Evolutionary conservation across 371 early-diverging fungal genomes (phyloP).

Genomic region (Conidiobolus incongruus): DNA sequence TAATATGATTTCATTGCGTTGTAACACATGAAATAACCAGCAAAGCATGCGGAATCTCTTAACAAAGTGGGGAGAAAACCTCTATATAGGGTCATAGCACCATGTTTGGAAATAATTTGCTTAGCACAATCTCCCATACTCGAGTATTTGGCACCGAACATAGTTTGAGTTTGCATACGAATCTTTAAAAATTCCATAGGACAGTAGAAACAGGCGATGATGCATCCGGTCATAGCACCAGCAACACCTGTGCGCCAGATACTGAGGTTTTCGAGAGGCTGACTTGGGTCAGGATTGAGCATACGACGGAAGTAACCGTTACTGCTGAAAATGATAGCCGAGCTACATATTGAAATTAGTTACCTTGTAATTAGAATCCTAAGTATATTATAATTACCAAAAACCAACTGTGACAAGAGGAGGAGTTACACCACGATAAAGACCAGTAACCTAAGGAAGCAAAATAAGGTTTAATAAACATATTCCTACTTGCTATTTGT

Average conservation of each 20-base stretch:
- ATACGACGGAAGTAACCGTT: conserved; percentile 49
- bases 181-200: conserved; percentile 74
- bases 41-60: conserved; percentile 68
- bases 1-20: too few relatives aligned
- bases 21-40: conserved; percentile 31
- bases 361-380: neutral
- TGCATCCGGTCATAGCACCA: conserved; percentile 61
- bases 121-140: conserved; percentile 54
- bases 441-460: conserved; percentile 22
- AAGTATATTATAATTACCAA: conserved; percentile 18
- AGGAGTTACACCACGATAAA: conserved; percentile 65
- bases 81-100: conserved; percentile 48
- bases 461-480: too few relatives aligned
- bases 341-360: neutral
- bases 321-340: conserved; percentile 67
- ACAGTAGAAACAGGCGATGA: conserved; percentile 63
- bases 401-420: conserved; percentile 74
- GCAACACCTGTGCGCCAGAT: conserved; percentile 36
- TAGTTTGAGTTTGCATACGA: conserved; percentile 53
- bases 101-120: conserved; percentile 37
- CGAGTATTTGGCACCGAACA: conserved; percentile 19
- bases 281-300: conserved; percentile 21
- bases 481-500: neutral
- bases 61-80: conserved; percentile 59
- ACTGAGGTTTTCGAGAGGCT: neutral